Evolutionary conservation across 1,139 yeast species (phyloP).

Genomic region (Magnusiomyces paraingens): DNA sequence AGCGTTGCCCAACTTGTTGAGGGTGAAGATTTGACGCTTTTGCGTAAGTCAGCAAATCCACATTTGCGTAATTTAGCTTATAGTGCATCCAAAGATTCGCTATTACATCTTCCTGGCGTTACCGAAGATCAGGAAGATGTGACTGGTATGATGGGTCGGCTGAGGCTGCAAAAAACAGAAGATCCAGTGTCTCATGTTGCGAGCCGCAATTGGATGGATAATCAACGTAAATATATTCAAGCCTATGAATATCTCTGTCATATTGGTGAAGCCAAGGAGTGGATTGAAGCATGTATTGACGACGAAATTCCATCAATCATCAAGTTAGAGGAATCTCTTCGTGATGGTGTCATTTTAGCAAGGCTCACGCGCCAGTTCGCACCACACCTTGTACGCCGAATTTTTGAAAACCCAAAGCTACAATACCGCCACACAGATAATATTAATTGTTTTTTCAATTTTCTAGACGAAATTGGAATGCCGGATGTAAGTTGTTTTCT

Average conservation of each 20-base stretch:
- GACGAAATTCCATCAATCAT: constrained; percentile 47
- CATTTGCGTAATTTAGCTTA: constrained; percentile 13
- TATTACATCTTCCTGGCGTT: constrained; percentile 21
- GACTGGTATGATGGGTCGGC: constrained; percentile 33
- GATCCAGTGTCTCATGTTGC: constrained; percentile 26
- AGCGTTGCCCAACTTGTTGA: neutral
- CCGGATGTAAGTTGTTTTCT: constrained; percentile 44
- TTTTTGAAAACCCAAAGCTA: constrained; percentile 53
- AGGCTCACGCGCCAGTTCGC: constrained; percentile 66
- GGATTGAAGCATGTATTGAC: constrained; percentile 58
- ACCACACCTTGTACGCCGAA: constrained; percentile 54
- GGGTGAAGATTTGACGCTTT: constrained; percentile 12
- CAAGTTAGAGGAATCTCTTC: constrained; percentile 55
- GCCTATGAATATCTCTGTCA: constrained; percentile 86
- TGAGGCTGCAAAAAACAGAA: constrained; percentile 32
- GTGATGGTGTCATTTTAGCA: constrained; percentile 84
- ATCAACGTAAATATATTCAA: constrained; percentile 39
- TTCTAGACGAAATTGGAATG: constrained; percentile 62
- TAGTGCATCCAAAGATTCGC: constrained; percentile 9
- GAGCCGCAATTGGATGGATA: constrained; percentile 38
- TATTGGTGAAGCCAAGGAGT: constrained; percentile 73
- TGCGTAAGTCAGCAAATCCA: constrained; percentile 12
- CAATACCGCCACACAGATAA: constrained; percentile 92
- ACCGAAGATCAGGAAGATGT: constrained; percentile 34
- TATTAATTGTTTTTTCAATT: constrained; percentile 73